These are phyloP conservation scores for Onygena corvina DNA, from an alignment of 2,329 filamentous ascomycete genomes.

Conservation along the genomic window DNA sequence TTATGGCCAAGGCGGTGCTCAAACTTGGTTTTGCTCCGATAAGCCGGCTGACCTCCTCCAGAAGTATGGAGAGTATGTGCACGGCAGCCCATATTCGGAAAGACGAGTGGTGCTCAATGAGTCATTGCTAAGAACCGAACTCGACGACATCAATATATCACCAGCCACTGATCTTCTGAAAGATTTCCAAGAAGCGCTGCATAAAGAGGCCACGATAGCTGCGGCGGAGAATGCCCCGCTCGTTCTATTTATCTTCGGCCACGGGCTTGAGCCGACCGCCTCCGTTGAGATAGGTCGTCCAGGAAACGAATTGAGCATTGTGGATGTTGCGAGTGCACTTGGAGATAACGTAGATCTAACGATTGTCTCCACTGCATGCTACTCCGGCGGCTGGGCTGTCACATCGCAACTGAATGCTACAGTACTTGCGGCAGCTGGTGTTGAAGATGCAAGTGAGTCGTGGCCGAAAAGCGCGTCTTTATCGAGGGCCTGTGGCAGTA, in stretches of 20 bases:
- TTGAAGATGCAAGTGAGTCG: not conserved
- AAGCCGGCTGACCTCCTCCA: slow-evolving; percentile 9
- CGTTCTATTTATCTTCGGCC: slow-evolving; percentile 10
- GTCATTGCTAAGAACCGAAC: slow-evolving; percentile 5
- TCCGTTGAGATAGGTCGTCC: slow-evolving; percentile 6
- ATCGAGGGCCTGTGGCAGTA: slow-evolving; percentile 6
- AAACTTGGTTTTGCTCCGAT: slow-evolving; percentile 11
- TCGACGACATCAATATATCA: not conserved
- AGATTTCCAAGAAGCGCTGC: slow-evolving; percentile 9
- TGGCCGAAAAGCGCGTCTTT: slow-evolving; percentile 8
- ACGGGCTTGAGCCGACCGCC: slow-evolving; percentile 8
- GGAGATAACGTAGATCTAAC: slow-evolving; percentile 3
- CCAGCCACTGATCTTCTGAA: slow-evolving; percentile 9
- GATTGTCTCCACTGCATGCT: slow-evolving; percentile 11
- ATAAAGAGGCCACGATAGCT: slow-evolving; percentile 8
- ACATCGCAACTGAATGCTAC: slow-evolving; percentile 9
- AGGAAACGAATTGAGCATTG: not conserved
- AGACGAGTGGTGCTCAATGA: slow-evolving; percentile 10
- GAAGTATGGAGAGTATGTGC: slow-evolving; percentile 10
- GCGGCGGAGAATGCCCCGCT: slow-evolving; percentile 5
- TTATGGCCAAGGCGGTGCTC: slow-evolving; percentile 6
- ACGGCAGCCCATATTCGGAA: slow-evolving; percentile 8
- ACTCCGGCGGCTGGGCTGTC: slow-evolving; percentile 10
- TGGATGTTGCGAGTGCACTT: slow-evolving; percentile 4
- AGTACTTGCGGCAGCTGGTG: slow-evolving; percentile 6